Base-by-base conservation (phyloP, 2,329 filamentous ascomycete genomes). In the Stemphylium beticola region DNA sequence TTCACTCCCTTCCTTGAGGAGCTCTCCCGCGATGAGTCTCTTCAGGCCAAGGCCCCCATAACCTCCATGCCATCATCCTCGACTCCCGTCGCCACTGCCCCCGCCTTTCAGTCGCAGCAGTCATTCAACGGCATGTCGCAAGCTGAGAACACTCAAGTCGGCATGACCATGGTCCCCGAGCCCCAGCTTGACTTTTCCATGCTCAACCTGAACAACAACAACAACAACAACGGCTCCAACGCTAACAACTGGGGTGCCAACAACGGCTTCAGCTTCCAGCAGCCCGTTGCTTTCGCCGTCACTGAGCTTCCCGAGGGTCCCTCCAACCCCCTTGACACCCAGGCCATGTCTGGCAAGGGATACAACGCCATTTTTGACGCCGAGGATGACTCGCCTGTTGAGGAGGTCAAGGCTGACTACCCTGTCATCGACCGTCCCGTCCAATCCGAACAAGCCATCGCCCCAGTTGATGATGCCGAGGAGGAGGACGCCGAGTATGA, bases 81-180 rank as follows among this genome's bases (percentile, higher is more conserved):
- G n/a, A 67, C 68, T 7, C 66, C 71, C 9, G 60, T 68, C 37
- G 64, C 64, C 7, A 57, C 71, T 22, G 65, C 71, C 38, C 61
- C 73, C 8, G 59, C 55, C 15, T 87, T 87, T 61, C 76, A 76
- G 37, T 75, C 78, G 36, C 76, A 81, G 49, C 80, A 82, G 49
- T 80, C 82, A 51, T 79, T 80, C 60, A 81, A 83, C 31, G 60
- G 56, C 46, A 65, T 73, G 55, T 66, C 71, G 38, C 70, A 71
- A 50, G 50, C 87, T 61, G 87, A 90, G 72, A 88, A 76, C 62
- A 74, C 79, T 22, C 83, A 85, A 53, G 78, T 93, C 61, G 87
- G 87, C 69, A 90, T 96, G 83, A 86, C 89, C 53, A 89, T 93
- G 83, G 86, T 96, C 41, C 91, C 92, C 1, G 92, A 96, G 76